phyloP scores from a whole-genome alignment of 2,329 filamentous ascomycete genomes.

The Verticillium nonalfalfae region DNA sequence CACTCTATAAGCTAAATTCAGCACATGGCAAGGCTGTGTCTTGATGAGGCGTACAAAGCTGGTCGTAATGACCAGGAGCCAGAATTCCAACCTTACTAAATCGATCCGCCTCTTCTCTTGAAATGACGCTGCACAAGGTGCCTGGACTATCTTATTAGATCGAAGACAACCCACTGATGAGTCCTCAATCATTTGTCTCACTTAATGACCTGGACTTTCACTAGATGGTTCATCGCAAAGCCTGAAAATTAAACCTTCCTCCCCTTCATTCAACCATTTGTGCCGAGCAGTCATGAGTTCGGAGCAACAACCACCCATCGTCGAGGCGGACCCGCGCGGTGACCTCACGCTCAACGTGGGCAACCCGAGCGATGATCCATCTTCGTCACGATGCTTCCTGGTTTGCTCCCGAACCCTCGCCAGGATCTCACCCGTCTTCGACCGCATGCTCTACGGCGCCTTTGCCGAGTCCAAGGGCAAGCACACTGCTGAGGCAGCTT shows the following conservation, averaged over 20 bases:
- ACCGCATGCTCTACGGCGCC: constrained; percentile 19
- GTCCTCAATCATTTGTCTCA: no score
- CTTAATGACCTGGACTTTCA: no score
- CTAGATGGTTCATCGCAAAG: background rate
- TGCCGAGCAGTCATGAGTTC: background rate
- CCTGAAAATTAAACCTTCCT: background rate
- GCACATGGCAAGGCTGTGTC: no score
- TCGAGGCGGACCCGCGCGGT: constrained; percentile 9
- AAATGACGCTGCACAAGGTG: no score
- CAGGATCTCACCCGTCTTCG: constrained; percentile 19
- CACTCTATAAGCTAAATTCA: no score
- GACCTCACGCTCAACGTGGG: constrained; percentile 8
- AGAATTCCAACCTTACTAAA: no score
- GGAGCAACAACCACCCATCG: background rate
- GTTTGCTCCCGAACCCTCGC: constrained; percentile 20
- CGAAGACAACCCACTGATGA: no score
- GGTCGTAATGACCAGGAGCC: no score
- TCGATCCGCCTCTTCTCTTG: no score
- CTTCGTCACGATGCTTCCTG: constrained; percentile 8
- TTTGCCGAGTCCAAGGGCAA: constrained; percentile 16
- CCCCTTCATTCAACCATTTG: background rate
- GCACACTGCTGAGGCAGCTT: constrained; percentile 8
- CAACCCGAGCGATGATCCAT: background rate
- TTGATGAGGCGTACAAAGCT: no score
- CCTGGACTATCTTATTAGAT: no score